Conservation (phyloP, 2,329 filamentous ascomycete species). For the Claviceps capensis region DNA sequence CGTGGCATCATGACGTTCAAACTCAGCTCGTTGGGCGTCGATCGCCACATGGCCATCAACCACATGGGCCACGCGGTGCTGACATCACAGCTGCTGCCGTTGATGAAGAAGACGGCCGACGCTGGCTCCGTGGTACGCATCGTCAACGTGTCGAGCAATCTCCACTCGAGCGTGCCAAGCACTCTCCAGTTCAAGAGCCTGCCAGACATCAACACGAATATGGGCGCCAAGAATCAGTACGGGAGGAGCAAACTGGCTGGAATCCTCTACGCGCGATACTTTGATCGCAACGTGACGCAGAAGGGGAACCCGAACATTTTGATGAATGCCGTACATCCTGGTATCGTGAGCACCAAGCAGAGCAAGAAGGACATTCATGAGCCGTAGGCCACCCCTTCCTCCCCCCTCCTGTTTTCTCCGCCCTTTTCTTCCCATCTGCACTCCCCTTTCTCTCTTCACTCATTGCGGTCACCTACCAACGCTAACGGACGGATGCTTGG, state of each 20-base stretch:
- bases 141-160: not conserved
- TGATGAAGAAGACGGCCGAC: conserved; percentile 1
- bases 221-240: not conserved
- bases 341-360: conserved; percentile 1
- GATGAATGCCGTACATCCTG: conserved; percentile 1
- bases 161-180: not conserved
- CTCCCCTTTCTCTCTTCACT: too few relatives aligned
- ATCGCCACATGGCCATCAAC: conserved; percentile 1
- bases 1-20: not conserved
- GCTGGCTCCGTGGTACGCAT: not conserved
- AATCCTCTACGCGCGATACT: not conserved
- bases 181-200: not conserved
- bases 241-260: not conserved
- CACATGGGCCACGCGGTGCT: not conserved
- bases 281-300: not conserved
- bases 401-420: not conserved
- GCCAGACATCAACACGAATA: not conserved
- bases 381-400: not conserved
- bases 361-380: not conserved
- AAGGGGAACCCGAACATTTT: not conserved
- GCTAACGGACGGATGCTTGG: not conserved
- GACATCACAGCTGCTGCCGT: not conserved
- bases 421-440: too few relatives aligned
- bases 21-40: not conserved
- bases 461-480: too few relatives aligned